Evolutionary conservation across 2,329 filamentous ascomycete species (phyloP), one percentile per base, ranked within the genome.

Genomic region (Parafenestella ontariensis): DNA sequence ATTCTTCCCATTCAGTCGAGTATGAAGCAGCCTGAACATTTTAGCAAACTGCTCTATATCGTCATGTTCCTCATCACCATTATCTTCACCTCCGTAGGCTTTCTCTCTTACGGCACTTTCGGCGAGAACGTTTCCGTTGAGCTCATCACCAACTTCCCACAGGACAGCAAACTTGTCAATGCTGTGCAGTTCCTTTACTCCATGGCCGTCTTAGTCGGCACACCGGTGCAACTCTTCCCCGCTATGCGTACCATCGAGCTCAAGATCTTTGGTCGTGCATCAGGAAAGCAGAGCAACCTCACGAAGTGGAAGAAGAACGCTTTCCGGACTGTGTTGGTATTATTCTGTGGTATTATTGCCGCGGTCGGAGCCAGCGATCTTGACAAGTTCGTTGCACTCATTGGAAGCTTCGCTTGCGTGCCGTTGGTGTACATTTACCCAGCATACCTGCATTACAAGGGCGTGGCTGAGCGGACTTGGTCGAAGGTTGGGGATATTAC

Each of bases 231-330:
- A 73, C 81, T 91, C 41, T 92, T 91, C 77, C 89, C 89, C 0
- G 87, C 89, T 7, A 79, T 89, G 46, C 84, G 89, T 61, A 92
- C 91, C 68, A 79, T 91, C 47, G 89, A 91, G 75, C 85, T 83
- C 18, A 83, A 81, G 40, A 69, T 91, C 15, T 90, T 92, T 54
- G 87, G 86, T n/a, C 81, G 82, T 52, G 71, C 77, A 10, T 89
- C 87, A 0, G 89, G 89, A 29, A 91, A 89, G 77, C 85, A 83
- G 65, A 84, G 83, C 56, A 71, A 78, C 29, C 76, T 80, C 33
- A 89, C 87, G 58, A 92, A 91, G 72, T 92, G 89, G 89, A 87
- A 87, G 76, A 92, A 92, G 82, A 92, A 92, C 63, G 81, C 75
- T 1, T 85, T 91, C 63, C 80, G 89, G 20, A 81, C 85, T 0